Percentiles rank a stretch among this genome's conserved stretches.
Evolutionary conservation across 208 protist genomes (phyloP).

Genomic region (Porcisia deanei): DNA sequence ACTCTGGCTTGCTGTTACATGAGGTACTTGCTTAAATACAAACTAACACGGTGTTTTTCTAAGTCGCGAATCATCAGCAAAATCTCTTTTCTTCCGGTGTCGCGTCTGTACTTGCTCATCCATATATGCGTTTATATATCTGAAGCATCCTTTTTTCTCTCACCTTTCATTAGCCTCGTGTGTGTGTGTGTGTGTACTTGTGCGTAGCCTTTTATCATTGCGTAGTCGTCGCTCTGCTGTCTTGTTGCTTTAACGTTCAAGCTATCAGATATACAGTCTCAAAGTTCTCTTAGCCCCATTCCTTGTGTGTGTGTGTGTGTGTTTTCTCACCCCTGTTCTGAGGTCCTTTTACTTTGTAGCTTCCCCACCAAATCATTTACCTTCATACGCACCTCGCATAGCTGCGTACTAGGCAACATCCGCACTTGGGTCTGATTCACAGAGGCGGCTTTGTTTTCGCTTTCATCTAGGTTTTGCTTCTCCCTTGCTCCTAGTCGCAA

Average conservation of each 20-base stretch:
- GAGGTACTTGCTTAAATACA: background rate
- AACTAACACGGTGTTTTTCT: slow-evolving; percentile 6
- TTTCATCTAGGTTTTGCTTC: background rate
- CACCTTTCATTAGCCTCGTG: background rate
- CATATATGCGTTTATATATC: background rate
- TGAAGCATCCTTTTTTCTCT: background rate
- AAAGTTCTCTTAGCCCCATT: background rate
- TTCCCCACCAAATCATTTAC: background rate
- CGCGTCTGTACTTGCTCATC: background rate
- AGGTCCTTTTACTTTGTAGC: background rate
- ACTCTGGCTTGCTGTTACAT: background rate
- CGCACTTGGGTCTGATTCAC: slow-evolving; percentile 5
- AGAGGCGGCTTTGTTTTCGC: background rate
- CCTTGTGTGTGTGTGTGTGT: background rate
- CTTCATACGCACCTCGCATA: slow-evolving; percentile 6
- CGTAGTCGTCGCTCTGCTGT: background rate
- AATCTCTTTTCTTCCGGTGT: slow-evolving; percentile 1
- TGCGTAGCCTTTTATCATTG: background rate
- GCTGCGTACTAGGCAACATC: background rate
- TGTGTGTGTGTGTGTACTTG: background rate
- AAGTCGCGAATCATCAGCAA: background rate
- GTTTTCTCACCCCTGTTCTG: background rate
- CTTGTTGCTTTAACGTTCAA: background rate
- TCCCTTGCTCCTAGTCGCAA: background rate
- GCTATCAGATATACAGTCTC: background rate